These are phyloP conservation scores for Peronospora farinosa DNA, from an alignment of 352 stramenopile species.

Conservation along the genomic window DNA sequence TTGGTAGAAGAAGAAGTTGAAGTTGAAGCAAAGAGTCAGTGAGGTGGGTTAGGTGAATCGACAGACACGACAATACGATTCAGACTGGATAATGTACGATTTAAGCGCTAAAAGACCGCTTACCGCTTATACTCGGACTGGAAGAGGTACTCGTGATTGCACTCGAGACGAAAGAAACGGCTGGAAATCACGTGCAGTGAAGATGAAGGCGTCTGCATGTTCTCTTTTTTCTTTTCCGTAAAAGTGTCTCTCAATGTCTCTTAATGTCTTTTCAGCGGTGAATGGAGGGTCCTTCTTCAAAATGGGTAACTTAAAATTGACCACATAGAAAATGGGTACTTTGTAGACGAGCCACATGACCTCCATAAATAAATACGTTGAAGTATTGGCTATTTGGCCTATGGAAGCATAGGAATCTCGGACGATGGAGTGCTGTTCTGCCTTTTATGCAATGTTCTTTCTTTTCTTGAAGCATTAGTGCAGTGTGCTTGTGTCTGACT, in stretches of 20 bases:
- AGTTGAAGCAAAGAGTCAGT: not conserved
- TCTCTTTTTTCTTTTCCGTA: not conserved
- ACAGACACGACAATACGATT: no score
- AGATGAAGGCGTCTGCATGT: conserved; percentile 5
- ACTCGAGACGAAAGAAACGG: conserved; percentile 54
- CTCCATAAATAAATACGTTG: no score
- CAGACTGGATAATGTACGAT: no score
- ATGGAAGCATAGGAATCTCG: no score
- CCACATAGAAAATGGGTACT: not conserved
- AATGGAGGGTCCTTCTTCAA: not conserved
- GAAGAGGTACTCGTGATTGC: conserved; percentile 61
- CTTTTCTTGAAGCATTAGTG: no score
- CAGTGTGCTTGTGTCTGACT: no score
- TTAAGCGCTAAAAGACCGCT: not conserved
- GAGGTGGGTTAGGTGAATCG: no score
- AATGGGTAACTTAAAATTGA: not conserved
- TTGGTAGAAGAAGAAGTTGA: not conserved
- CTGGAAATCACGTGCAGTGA: conserved; percentile 29
- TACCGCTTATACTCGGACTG: conserved; percentile 62
- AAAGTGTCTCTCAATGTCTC: not conserved
- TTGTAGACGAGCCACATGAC: not conserved
- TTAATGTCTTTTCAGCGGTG: not conserved
- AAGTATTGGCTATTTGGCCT: no score
- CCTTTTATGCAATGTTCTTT: no score
- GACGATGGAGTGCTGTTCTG: no score